Percentiles rank a stretch among this genome's conserved stretches.
These are phyloP conservation scores for Aureobasidium pullulans DNA, from an alignment of 2,329 filamentous ascomycete genomes.

Conservation along the genomic window DNA sequence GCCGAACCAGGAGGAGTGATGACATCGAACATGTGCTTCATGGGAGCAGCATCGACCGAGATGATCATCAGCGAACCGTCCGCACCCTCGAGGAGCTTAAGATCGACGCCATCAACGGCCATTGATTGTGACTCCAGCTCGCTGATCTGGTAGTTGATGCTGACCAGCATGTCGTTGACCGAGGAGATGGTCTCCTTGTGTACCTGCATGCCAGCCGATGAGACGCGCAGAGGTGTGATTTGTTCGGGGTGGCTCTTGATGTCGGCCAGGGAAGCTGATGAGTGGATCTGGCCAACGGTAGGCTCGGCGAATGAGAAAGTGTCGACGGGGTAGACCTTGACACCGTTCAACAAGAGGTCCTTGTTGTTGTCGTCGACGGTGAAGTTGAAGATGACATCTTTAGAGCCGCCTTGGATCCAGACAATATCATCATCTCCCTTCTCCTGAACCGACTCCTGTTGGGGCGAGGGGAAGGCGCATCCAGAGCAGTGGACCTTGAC, in stretches of 20 bases:
- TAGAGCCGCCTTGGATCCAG: constrained; percentile 25
- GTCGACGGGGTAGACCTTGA: constrained; percentile 47
- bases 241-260: constrained; percentile 22
- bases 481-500: constrained; percentile 48
- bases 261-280: constrained; percentile 19
- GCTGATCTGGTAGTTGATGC: constrained; percentile 52
- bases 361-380: constrained; percentile 39
- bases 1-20: not conserved
- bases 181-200: constrained; percentile 42
- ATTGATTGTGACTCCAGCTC: constrained; percentile 46
- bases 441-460: constrained; percentile 3
- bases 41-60: constrained; percentile 30
- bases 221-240: constrained; percentile 26
- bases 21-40: constrained; percentile 22
- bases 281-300: constrained; percentile 22
- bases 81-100: constrained; percentile 56
- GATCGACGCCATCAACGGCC: constrained; percentile 50
- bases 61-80: constrained; percentile 50
- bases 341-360: constrained; percentile 51
- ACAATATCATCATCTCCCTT: constrained; percentile 21
- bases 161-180: constrained; percentile 46
- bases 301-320: constrained; percentile 8
- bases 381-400: constrained; percentile 43
- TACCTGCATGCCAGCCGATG: constrained; percentile 29
- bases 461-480: constrained; percentile 38